A percentile compares a stretch with the other conserved stretches of the same genome.
phyloP scores from a whole-genome alignment of 352 stramenopile genomes.

The Phytophthora quininea region DNA sequence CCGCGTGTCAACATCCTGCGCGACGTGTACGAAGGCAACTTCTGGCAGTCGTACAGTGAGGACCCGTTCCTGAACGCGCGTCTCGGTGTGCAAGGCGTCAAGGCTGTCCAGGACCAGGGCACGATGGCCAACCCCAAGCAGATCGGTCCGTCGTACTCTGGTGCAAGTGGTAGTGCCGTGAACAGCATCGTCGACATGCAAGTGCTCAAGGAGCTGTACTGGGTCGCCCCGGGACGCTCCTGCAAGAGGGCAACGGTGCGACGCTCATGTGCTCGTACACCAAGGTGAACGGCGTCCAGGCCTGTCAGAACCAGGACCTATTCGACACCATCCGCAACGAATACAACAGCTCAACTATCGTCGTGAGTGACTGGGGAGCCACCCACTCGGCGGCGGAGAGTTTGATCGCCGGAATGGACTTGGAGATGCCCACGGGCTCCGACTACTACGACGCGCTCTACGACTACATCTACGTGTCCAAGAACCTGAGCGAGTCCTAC shows the following conservation, averaged over 20 bases:
- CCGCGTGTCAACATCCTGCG: constrained; percentile 40
- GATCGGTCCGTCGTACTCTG: constrained; percentile 32
- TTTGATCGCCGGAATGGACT: constrained; percentile 37
- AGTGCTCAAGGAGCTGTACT: constrained; percentile 36
- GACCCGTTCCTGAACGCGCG: constrained; percentile 23
- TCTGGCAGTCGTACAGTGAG: constrained; percentile 7
- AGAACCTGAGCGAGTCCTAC: constrained; percentile 43
- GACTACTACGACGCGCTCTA: constrained; percentile 39
- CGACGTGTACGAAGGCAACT: constrained; percentile 30
- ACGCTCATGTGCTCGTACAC: constrained; percentile 45
- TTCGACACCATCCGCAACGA: constrained; percentile 39
- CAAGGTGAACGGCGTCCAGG: constrained; percentile 35
- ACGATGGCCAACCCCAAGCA: constrained; percentile 43
- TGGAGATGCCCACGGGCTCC: constrained; percentile 36
- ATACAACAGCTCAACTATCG: constrained; percentile 39
- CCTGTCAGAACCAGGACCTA: constrained; percentile 35
- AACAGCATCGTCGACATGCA: constrained; percentile 40
- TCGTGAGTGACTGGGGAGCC: constrained; percentile 38
- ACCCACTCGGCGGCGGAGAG: constrained; percentile 38
- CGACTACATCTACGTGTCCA: constrained; percentile 42
- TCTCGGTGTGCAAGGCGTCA: constrained; percentile 31
- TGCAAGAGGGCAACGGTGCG: constrained; percentile 38
- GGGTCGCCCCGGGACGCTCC: constrained; percentile 31
- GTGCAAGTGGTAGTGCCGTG: constrained; percentile 23
- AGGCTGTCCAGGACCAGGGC: constrained; percentile 30